phyloP scores from a whole-genome alignment of 805 yeast genomes.

The Lipomyces sp. region DNA sequence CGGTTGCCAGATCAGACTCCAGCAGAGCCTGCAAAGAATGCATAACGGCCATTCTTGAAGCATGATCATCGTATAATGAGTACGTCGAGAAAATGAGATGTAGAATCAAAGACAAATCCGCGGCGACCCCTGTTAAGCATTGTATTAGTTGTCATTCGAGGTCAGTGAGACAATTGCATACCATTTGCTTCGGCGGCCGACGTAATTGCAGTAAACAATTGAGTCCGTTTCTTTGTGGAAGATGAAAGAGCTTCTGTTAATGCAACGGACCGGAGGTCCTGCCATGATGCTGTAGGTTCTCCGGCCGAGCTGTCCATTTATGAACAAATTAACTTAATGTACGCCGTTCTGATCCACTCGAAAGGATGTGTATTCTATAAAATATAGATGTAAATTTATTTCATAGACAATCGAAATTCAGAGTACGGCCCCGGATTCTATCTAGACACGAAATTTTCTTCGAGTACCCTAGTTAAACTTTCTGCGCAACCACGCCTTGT shows the following conservation, averaged over 20 bases:
- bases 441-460: constrained; percentile 4
- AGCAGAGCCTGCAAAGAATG: constrained; percentile 23
- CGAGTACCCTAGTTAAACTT: not conserved
- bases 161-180: not conserved
- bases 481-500: not conserved
- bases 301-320: constrained; percentile 22
- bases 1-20: constrained; percentile 1
- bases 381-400: not conserved
- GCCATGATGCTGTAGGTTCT: constrained; percentile 26
- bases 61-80: constrained; percentile 35
- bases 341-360: not conserved
- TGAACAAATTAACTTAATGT: not conserved
- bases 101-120: constrained; percentile 27
- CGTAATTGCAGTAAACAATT: constrained; percentile 26
- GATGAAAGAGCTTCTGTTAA: constrained; percentile 30
- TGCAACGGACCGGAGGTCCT: constrained; percentile 26
- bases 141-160: not conserved
- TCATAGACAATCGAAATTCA: not conserved
- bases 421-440: not conserved
- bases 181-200: constrained; percentile 29
- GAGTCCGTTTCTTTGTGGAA: constrained; percentile 32
- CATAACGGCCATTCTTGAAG: constrained; percentile 33
- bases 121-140: constrained; percentile 12
- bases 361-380: not conserved
- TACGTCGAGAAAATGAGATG: constrained; percentile 34